Base-by-base conservation (phyloP, 306 rosid genomes). In the Sesbania bispinosa region DNA sequence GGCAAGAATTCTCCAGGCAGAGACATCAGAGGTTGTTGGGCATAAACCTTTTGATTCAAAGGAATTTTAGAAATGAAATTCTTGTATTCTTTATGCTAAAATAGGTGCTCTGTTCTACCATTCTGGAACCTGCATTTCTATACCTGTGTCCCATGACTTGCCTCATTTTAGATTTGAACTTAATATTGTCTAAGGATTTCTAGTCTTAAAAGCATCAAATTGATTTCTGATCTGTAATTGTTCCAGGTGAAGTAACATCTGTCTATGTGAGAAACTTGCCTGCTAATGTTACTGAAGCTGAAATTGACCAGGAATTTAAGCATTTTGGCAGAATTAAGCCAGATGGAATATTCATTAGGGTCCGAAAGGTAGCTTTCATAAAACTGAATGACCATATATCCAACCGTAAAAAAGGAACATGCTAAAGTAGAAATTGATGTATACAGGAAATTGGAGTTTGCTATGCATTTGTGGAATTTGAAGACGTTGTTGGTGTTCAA, bases 391-490 rank as follows among this genome's bases (percentile, higher is more conserved):
- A 11, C 13, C 2, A 11, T 67, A 15, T 23, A 27, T 33, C 43
- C 32, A 30, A 69, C 18, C 62, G 33, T 32, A 46, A 66, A 23
- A 63, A 64, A 10, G 35, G 62, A 7, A 70, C 6, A 46, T 58
- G 47, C 71, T 88, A 35, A 76, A 48, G 45, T 52, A 65, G 71
- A 72, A 61, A 41, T 69, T 78, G 58, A 21, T 64, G 23, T 47
- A 27, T 71, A n/a, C 95, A 94, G 99, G 99, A 94, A 75, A 83
- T 94, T 65, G 97, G 97, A 74, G 95, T 89, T 53, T 94, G 99
- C 84, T 89, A 91, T 66, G 99, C 97, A 50, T 89, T 94, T 76
- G 99, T 94, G 62, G 99, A 94, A 84, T 94, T 86, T 27, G 99
- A 94, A 83, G 99, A 94, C 79, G 72, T 91, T 50, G 5, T 38